phyloP scores from a whole-genome alignment of 495 filamentous ascomycete genomes.

The Aspergillus saccharolyticus region DNA sequence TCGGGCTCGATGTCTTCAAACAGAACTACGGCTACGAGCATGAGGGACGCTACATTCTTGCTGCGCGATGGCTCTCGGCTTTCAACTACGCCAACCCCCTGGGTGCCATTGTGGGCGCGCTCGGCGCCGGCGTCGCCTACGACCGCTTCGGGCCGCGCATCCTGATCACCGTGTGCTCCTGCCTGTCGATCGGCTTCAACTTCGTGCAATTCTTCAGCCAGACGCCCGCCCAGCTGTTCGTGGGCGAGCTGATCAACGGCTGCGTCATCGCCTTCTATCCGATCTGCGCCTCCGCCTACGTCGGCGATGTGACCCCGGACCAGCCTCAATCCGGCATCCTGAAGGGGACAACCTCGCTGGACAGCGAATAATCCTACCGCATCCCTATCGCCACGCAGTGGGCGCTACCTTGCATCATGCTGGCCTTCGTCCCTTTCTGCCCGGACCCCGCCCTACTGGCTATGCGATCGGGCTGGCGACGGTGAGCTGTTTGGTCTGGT shows the following conservation, averaged over 20 bases:
- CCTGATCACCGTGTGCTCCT: constrained; percentile 28
- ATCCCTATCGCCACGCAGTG: constrained; percentile 37
- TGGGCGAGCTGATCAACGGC: constrained; percentile 33
- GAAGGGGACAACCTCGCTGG: constrained; percentile 30
- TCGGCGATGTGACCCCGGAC: constrained; percentile 35
- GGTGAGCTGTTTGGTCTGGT: constrained; percentile 50
- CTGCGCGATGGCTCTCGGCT: constrained; percentile 26
- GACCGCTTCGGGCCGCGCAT: constrained; percentile 28
- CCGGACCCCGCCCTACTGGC: constrained; percentile 50
- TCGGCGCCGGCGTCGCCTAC: constrained; percentile 23
- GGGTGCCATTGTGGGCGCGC: constrained; percentile 61
- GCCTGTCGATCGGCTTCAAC: constrained; percentile 29
- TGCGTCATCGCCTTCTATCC: constrained; percentile 33
- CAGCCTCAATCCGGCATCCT: constrained; percentile 36
- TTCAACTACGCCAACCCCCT: constrained; percentile 72
- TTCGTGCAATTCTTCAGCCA: constrained; percentile 35
- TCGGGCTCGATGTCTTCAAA: constrained; percentile 30
- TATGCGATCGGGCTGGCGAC: constrained; percentile 56
- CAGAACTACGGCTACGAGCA: constrained; percentile 27
- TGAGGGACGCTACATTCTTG: constrained; percentile 24
- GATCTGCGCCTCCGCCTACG: constrained; percentile 32
- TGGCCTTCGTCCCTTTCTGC: constrained; percentile 36
- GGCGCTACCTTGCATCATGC: constrained; percentile 27
- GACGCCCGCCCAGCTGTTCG: constrained; percentile 27
- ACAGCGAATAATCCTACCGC: constrained; percentile 30